Base-by-base conservation (phyloP, 192 early-diverging fungal genomes). In the Podila clonocystis region DNA sequence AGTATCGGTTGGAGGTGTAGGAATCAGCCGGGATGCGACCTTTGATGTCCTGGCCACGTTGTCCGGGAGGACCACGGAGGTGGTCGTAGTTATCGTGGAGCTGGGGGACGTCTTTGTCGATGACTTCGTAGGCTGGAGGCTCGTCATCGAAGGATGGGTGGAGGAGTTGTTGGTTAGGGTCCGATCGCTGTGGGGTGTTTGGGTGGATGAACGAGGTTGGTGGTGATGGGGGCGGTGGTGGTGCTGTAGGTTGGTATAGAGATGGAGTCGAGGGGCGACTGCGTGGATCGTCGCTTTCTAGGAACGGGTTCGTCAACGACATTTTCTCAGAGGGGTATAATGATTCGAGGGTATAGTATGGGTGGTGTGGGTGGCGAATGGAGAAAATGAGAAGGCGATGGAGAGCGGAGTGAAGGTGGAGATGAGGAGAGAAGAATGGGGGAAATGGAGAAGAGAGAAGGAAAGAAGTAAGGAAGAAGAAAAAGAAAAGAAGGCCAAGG, bases 41-140 rank as follows among this genome's bases (percentile, higher is more conserved):
- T 30, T 80, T 80, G 49, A 68, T 22, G 19, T 73, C 77, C 19
- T 29, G 28, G 20, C 67, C 77, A 1, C 70, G 70, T 28, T 68
- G 70, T 26, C 66, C 55, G 5, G 66, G 70, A 0, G 77, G 70
- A 11, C 70, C 70, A 19, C 70, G 48, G 17, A 79, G 65, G 28
- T 80, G 70, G 13, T 80, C 70, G 62, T 80, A 73, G 31, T 73
- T 69, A 58, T 80, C 67, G 49, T 80, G 77, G 48, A 73, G 48
- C 30, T 80, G 70, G 41, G 65, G 49, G 28, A 65, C 30, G 41
- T 80, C 77, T 36, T 80, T 80, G 13, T 50, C 33, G 11, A 72
- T 63, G 45, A 65, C 52, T 22, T 80, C 77, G 57, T 80, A 80
- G 4, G 77, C 67, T 3, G 77, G 77, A 1, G 77, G 77, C 9